These are phyloP conservation scores for Fonsecaea nubica DNA, from an alignment of 2,329 filamentous ascomycete species.

Conservation along the genomic window DNA sequence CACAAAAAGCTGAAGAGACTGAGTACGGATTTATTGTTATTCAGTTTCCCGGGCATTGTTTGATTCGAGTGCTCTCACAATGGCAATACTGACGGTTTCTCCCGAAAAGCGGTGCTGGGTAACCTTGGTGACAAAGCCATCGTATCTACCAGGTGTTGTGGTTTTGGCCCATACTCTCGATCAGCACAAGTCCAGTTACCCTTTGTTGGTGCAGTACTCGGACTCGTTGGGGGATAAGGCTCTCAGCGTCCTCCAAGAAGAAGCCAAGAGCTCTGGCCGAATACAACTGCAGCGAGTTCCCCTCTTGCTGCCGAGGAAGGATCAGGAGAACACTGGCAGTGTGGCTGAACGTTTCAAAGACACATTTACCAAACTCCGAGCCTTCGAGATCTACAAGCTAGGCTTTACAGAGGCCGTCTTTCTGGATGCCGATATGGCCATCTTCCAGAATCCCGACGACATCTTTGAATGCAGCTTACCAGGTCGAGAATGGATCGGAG, in stretches of 20 bases:
- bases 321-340: slow-evolving; percentile 43
- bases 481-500: slow-evolving; percentile 47
- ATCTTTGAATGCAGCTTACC: slow-evolving; percentile 54
- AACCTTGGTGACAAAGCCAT: slow-evolving; percentile 59
- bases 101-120: slow-evolving; percentile 50
- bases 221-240: slow-evolving; percentile 50
- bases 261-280: slow-evolving; percentile 49
- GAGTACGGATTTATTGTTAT: neutral
- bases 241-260: slow-evolving; percentile 51
- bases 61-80: neutral
- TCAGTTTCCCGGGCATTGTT: neutral
- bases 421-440: slow-evolving; percentile 61
- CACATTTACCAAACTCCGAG: slow-evolving; percentile 63
- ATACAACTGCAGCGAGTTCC: slow-evolving; percentile 51
- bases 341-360: slow-evolving; percentile 61
- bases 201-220: slow-evolving; percentile 60
- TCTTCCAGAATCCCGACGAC: slow-evolving; percentile 53
- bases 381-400: slow-evolving; percentile 53
- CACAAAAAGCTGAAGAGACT: neutral
- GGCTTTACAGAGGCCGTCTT: slow-evolving; percentile 55
- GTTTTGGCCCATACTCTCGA: slow-evolving; percentile 58
- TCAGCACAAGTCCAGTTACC: slow-evolving; percentile 54
- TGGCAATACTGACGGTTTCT: slow-evolving; percentile 17
- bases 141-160: slow-evolving; percentile 60
- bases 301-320: slow-evolving; percentile 49